These are phyloP conservation scores for Syncephalastrum racemosum DNA, from an alignment of 371 early-diverging fungal genomes.

Conservation along the genomic window DNA sequence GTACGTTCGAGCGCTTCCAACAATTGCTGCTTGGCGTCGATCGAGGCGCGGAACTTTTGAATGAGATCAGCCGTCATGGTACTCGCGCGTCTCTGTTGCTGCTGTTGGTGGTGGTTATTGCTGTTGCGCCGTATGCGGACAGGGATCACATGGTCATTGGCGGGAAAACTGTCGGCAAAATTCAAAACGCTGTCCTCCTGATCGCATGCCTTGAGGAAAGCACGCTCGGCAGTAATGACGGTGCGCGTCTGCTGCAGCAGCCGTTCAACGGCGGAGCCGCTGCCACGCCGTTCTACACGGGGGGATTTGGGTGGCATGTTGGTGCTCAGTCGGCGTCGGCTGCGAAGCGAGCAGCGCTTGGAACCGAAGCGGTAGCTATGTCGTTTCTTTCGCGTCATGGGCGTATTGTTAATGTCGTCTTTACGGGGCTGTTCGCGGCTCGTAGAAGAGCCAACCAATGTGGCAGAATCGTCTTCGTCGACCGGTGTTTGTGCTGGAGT, in stretches of 20 bases:
- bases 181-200: not conserved
- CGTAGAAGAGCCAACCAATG: not conserved
- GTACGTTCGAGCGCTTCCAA: slow-evolving; percentile 47
- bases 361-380: slow-evolving; percentile 23
- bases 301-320: slow-evolving; percentile 7
- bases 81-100: slow-evolving; percentile 9
- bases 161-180: slow-evolving; percentile 1
- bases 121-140: slow-evolving; percentile 1
- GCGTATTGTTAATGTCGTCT: slow-evolving; percentile 7
- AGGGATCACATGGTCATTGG: not conserved
- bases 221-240: slow-evolving; percentile 1
- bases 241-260: too few relatives aligned
- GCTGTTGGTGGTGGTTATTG: slow-evolving; percentile 4
- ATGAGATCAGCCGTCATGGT: slow-evolving; percentile 9
- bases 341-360: slow-evolving; percentile 14
- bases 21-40: slow-evolving; percentile 40
- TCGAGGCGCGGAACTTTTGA: slow-evolving; percentile 9
- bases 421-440: not conserved
- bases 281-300: not conserved
- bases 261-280: too few relatives aligned
- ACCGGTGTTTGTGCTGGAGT: slow-evolving; percentile 2
- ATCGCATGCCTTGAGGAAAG: slow-evolving; percentile 5
- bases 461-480: slow-evolving; percentile 5
- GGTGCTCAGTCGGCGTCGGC: slow-evolving; percentile 12
- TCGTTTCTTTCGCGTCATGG: slow-evolving; percentile 16